phyloP scores from a whole-genome alignment of 176 grass and related monocot species.

The Otatea glauca region DNA sequence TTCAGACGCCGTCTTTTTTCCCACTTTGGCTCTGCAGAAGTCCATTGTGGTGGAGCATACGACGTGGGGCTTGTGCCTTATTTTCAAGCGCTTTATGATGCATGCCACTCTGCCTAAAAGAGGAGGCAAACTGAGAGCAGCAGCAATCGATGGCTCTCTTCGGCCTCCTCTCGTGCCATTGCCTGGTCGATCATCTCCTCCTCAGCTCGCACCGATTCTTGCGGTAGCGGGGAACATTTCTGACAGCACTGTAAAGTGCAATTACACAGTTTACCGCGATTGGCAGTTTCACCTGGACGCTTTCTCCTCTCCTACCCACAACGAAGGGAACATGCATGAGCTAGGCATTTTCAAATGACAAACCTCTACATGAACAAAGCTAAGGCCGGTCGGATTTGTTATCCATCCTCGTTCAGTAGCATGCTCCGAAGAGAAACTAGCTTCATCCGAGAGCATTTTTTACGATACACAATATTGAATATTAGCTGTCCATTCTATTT shows the following conservation, averaged over 20 bases:
- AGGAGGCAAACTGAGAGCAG: conserved; percentile 13
- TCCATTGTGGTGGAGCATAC: background rate
- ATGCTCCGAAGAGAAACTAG: too few relatives aligned
- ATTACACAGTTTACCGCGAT: too few relatives aligned
- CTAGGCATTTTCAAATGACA: background rate
- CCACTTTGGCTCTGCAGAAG: background rate
- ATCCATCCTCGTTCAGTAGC: background rate
- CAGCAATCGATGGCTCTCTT: conserved; percentile 32
- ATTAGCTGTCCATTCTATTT: too few relatives aligned
- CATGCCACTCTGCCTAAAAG: conserved; percentile 22
- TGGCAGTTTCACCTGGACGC: too few relatives aligned
- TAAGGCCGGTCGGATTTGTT: background rate
- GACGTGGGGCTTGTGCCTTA: background rate
- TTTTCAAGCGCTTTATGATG: conserved; percentile 34
- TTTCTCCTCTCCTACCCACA: too few relatives aligned
- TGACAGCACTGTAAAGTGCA: too few relatives aligned
- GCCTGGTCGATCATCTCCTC: background rate
- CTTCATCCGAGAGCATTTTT: too few relatives aligned
- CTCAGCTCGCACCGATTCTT: too few relatives aligned
- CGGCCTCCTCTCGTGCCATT: background rate
- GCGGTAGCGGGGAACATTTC: too few relatives aligned
- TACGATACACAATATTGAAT: too few relatives aligned
- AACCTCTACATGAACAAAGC: background rate
- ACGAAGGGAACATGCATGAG: too few relatives aligned
- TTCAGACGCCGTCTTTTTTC: background rate